Evolutionary conservation across 2,329 filamentous ascomycete species (phyloP).

Genomic region (Fusarium sp.): DNA sequence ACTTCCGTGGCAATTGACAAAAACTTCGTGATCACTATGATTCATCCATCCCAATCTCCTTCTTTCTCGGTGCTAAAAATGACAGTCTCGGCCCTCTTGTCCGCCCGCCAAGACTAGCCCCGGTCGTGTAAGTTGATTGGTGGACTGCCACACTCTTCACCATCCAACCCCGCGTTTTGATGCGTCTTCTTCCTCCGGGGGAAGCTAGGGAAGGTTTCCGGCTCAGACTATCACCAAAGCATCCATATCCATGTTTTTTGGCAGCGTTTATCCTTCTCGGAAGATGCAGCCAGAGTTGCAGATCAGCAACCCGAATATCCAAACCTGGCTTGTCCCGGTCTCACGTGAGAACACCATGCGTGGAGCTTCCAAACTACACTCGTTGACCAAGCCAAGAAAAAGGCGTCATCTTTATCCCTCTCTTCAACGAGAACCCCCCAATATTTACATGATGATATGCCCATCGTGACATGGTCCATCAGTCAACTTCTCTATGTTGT

Average conservation of each 20-base stretch:
- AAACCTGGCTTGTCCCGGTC: not conserved
- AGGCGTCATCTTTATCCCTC: not conserved
- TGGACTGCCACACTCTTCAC: slow-evolving; percentile 19
- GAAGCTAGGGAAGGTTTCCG: slow-evolving; percentile 21
- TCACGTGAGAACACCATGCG: slow-evolving; percentile 8
- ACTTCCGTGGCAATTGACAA: not conserved
- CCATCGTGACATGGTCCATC: not conserved
- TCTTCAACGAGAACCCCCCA: not conserved
- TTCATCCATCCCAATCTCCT: not conserved
- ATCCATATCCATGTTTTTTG: slow-evolving; percentile 3
- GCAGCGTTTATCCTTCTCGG: slow-evolving; percentile 5
- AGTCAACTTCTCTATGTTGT: not conserved
- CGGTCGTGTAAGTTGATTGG: slow-evolving; percentile 45
- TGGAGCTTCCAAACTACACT: slow-evolving; percentile 3
- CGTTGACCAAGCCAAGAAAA: not conserved
- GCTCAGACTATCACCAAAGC: slow-evolving; percentile 21
- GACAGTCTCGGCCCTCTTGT: not conserved
- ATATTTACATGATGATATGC: not conserved
- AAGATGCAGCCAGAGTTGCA: slow-evolving; percentile 13
- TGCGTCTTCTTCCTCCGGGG: not conserved
- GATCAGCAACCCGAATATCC: slow-evolving; percentile 22
- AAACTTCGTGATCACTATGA: not conserved
- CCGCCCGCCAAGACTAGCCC: slow-evolving; percentile 2
- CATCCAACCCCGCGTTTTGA: slow-evolving; percentile 32
- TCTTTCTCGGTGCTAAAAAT: not conserved